Base-by-base conservation (phyloP, 1,284 basidiomycete genomes). In the Boletus semigastroideus region DNA sequence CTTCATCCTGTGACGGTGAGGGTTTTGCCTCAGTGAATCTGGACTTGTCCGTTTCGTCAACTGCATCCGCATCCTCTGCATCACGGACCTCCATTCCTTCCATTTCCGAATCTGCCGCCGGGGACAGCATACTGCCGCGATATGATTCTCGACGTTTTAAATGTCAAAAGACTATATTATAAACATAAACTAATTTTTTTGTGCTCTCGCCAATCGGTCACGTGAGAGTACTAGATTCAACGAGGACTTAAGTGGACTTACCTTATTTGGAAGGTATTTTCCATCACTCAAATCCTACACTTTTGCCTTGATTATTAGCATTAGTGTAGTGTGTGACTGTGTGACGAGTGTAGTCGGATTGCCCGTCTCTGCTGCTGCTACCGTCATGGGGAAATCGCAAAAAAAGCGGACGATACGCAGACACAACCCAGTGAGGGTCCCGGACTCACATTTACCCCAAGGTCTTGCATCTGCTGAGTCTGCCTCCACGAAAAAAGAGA, bases 371-470 rank as follows among this genome's bases (percentile, higher is more conserved):
- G n/a, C n/a, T n/a, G n/a, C n/a, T 12, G 12, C 37, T 31, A 30
- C 46, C 4, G 30, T 13, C 45, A 95, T 95, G 92, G 92, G 92
- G 58, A 95, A 94, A 72, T 84, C 90, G 46, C 92, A 94, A 68
- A 92, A 90, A 72, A 91, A 92, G 73, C 74, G 80, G 56, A 63
- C 82, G 41, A 83, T 84, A 82, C 82, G 90, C 55, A 77, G 93
- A 52, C 92, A 95, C 70, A 95, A 96, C 64, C 93, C 93, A 11
- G 80, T 95, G 75, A 81, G 93, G 39, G 92, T 96, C 0, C 92
- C 93, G 13, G 93, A 95, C 72, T 86, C 88, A 3, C 92, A 95
- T 76, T 73, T 96, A 7, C 86, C 90, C 10, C 79, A 83, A 54
- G 93, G 93, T 4, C 79, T 91, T 9, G 80, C 80, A 11, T 79